Evolutionary conservation across 2,329 filamentous ascomycete genomes (phyloP), one percentile per base, ranked within the genome.

Genomic region (Ophiocordyceps camponoti-floridani): DNA sequence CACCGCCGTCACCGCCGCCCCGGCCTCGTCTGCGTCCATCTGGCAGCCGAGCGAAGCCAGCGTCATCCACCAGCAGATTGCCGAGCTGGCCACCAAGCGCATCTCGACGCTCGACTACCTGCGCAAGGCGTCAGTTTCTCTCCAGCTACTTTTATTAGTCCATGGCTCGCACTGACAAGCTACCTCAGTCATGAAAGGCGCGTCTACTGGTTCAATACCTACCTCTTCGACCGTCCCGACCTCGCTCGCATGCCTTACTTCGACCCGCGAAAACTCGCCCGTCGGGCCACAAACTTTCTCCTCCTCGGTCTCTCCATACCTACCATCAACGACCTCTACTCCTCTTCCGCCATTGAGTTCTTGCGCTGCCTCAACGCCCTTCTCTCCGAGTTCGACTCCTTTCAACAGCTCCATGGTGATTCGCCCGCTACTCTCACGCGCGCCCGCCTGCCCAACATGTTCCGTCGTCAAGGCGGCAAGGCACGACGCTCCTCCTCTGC

Each of bases 151-250:
- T 30, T n/a, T 16, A 14, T 30, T 10, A 2, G 2, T 11, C 4
- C 6, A n/a, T 11, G 9, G 11, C 5, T 44, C 50, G 42, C 13
- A 8, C 23, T 45, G 18, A 51, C 46, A 28, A 40, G 14, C 6
- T 1, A 6, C 4, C 13, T n/a, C 40, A 94, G 86, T 27, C 88
- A 98, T 58, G 87, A 95, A 64, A 88, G 89, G 48, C 80, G 86
- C 47, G 79, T 94, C 40, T 96, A 94, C 67, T 96, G 91, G 88
- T 95, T 96, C 70, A 95, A 95, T 64, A 95, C 91, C 0, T 77
- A 94, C 48, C 82, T 94, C 56, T 94, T 94, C 63, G 84, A 87
- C 51, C 83, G 85, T 55, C 62, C 75, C 28, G 86, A 94, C 60
- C 72, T 96, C 31, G 68, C 74, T 44, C 79, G 81, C 56, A 81